phyloP scores from a whole-genome alignment of 2,329 filamentous ascomycete genomes.

The Stemphylium vesicarium region DNA sequence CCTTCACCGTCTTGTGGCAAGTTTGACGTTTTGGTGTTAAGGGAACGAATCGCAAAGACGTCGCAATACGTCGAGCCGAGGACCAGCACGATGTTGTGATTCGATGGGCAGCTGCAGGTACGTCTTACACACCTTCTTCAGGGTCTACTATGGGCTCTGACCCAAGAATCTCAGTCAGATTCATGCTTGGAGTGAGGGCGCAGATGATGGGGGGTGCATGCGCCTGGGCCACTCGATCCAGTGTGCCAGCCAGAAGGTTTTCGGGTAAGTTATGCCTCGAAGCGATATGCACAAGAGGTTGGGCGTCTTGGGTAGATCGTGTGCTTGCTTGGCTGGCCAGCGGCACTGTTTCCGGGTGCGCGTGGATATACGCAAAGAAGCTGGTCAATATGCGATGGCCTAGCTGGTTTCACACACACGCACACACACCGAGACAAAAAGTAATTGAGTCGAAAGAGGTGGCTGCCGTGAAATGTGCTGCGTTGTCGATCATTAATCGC shows the following conservation, averaged over 20 bases:
- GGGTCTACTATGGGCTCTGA: slow-evolving; percentile 59
- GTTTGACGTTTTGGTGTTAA: not conserved
- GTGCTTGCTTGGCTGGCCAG: slow-evolving; percentile 12
- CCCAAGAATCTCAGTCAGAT: slow-evolving; percentile 48
- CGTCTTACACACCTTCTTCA: slow-evolving; percentile 62
- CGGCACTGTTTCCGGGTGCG: not conserved
- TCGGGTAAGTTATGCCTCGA: not conserved
- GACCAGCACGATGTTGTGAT: slow-evolving; percentile 16
- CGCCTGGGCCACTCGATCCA: slow-evolving; percentile 4
- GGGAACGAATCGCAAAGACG: slow-evolving; percentile 27
- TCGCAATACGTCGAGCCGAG: slow-evolving; percentile 26
- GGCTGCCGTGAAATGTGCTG: slow-evolving; percentile 1
- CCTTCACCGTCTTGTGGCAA: not conserved
- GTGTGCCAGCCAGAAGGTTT: slow-evolving; percentile 9
- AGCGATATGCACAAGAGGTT: slow-evolving; percentile 1
- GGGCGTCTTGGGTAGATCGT: slow-evolving; percentile 7
- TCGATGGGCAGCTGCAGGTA: slow-evolving; percentile 8
- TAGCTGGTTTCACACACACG: not conserved
- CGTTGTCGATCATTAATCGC: slow-evolving; percentile 11
- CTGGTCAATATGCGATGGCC: not conserved
- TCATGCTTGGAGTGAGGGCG: slow-evolving; percentile 19
- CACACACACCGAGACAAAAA: too few relatives aligned
- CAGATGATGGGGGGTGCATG: slow-evolving; percentile 2
- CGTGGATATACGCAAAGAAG: not conserved
- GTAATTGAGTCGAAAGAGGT: not conserved